These are phyloP conservation scores for Tetratostichococcus sp. DNA, from an alignment of 139 green algal species.

Conservation along the genomic window DNA sequence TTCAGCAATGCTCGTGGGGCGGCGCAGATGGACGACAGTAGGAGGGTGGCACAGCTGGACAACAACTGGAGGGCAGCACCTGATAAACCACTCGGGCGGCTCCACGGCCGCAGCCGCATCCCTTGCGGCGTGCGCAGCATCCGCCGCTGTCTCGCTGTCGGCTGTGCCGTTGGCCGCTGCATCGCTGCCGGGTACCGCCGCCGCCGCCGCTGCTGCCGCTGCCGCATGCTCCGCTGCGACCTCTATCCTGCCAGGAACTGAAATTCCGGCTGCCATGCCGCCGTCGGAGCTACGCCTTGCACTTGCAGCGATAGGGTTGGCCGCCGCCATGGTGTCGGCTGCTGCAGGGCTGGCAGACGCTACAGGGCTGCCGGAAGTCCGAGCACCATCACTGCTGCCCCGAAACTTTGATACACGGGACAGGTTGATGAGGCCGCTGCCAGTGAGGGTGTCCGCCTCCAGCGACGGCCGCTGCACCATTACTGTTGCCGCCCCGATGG, in stretches of 20 bases:
- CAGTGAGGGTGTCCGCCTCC: not conserved
- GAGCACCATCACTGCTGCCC: not conserved
- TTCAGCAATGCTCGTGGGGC: too few species aligned
- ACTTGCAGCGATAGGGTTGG: too few species aligned
- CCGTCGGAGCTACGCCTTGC: too few species aligned
- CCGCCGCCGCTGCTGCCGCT: constrained; percentile 10
- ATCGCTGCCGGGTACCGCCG: constrained; percentile 10
- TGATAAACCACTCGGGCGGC: constrained; percentile 66
- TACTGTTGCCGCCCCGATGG: constrained; percentile 15
- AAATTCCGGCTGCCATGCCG: too few species aligned
- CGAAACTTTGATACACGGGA: not conserved
- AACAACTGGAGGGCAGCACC: too few species aligned
- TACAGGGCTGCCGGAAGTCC: not conserved
- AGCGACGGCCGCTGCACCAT: constrained; percentile 17
- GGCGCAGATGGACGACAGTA: too few species aligned
- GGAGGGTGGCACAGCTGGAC: too few species aligned
- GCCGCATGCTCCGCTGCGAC: not conserved
- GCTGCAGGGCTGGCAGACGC: too few species aligned
- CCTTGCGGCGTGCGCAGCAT: constrained; percentile 19
- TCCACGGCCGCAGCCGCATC: constrained; percentile 35
- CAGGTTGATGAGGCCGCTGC: not conserved
- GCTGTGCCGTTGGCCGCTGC: too few species aligned
- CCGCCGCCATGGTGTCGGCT: too few species aligned
- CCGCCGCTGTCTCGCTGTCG: constrained; percentile 15
- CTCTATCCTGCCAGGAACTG: not conserved